Evolutionary conservation across 2,329 filamentous ascomycete genomes (phyloP).

Genomic region (Fusarium hostae): DNA sequence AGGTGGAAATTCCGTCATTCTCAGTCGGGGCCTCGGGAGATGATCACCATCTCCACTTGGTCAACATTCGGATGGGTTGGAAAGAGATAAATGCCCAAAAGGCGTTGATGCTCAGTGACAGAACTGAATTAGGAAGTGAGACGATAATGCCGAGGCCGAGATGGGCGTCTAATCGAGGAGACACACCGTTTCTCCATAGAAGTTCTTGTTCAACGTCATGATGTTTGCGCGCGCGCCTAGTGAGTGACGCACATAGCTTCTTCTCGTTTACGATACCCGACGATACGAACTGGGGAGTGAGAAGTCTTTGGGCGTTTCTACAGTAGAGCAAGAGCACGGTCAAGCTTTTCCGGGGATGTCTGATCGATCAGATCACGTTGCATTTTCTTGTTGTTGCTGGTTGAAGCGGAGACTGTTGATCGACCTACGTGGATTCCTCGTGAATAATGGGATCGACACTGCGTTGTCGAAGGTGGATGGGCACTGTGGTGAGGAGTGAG

Average conservation of each 20-base stretch:
- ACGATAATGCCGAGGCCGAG: conserved; percentile 16
- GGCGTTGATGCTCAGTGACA: conserved; percentile 13
- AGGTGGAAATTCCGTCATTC: conserved; percentile 29
- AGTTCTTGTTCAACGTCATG: conserved; percentile 17
- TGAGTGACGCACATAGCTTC: conserved; percentile 19
- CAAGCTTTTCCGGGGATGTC: conserved; percentile 28
- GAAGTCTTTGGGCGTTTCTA: conserved; percentile 17
- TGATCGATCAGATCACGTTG: conserved; percentile 41
- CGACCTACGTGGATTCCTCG: conserved; percentile 16
- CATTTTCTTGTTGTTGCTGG: conserved; percentile 24
- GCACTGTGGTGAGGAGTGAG: conserved; percentile 8
- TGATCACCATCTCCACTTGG: conserved; percentile 33
- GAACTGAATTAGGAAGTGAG: conserved; percentile 19
- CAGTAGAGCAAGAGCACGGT: conserved; percentile 26
- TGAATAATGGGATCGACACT: conserved; percentile 29
- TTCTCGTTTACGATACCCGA: conserved; percentile 6
- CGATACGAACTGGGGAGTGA: conserved; percentile 7
- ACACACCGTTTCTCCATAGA: neutral
- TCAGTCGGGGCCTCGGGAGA: conserved; percentile 14
- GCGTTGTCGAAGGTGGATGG: conserved; percentile 1
- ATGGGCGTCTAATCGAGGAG: neutral
- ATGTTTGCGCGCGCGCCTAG: conserved; percentile 34
- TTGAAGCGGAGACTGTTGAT: conserved; percentile 25
- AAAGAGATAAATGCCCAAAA: conserved; percentile 5
- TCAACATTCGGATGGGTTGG: conserved; percentile 21